A percentile compares a stretch with the other conserved stretches of the same genome.
Evolutionary conservation across 2,329 filamentous ascomycete genomes (phyloP).

Genomic region (Calonectria pauciramosa): DNA sequence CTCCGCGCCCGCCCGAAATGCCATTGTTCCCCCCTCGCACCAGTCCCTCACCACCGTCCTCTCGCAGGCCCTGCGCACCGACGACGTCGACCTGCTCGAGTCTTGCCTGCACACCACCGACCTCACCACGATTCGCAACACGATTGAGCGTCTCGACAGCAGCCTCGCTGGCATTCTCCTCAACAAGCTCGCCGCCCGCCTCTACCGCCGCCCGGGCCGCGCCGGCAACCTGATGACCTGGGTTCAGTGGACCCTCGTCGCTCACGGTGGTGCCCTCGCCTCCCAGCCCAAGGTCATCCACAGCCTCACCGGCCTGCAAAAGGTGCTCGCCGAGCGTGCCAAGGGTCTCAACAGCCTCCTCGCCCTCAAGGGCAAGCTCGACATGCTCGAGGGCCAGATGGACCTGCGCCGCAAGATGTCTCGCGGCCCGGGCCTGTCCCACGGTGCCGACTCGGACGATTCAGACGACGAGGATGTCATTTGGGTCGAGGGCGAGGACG

Average conservation of each 20-base stretch:
- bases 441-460: constrained; percentile 62
- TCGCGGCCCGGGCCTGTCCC: constrained; percentile 51
- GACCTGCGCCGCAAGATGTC: constrained; percentile 81
- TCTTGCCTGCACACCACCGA: constrained; percentile 90
- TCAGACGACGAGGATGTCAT: constrained; percentile 79
- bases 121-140: constrained; percentile 82
- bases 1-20: constrained; percentile 59
- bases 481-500: constrained; percentile 89
- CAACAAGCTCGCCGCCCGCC: constrained; percentile 85
- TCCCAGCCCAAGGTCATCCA: constrained; percentile 87
- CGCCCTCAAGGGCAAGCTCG: constrained; percentile 92
- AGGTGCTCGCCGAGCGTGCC: constrained; percentile 89
- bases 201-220: constrained; percentile 88
- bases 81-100: constrained; percentile 91
- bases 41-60: constrained; percentile 93
- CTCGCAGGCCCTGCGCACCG: constrained; percentile 91
- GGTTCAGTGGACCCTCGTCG: constrained; percentile 95
- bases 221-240: constrained; percentile 93
- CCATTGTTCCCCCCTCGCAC: constrained; percentile 74
- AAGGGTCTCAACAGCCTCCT: constrained; percentile 86
- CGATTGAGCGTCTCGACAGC: constrained; percentile 91
- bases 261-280: constrained; percentile 91
- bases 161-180: constrained; percentile 84
- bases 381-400: constrained; percentile 93
- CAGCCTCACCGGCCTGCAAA: constrained; percentile 83